Evolutionary conservation across 495 filamentous ascomycete species (phyloP), one percentile per base, ranked within the genome.

Genomic region (Aspergillus wentii): DNA sequence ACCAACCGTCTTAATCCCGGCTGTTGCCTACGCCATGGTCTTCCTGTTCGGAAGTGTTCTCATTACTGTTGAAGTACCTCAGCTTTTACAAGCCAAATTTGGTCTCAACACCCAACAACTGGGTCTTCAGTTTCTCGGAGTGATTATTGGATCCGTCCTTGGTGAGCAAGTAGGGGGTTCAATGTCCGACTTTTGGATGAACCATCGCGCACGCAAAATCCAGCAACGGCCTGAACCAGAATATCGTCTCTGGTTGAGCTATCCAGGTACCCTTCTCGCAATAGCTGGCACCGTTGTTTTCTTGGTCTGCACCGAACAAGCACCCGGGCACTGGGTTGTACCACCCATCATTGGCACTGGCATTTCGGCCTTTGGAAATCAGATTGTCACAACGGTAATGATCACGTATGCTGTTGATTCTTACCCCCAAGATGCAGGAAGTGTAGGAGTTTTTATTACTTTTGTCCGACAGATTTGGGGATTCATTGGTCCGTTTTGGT

Each of bases 401-500:
- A 68, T 76, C 17, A 80, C 76, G 0, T 78, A 78, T 43, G 66
- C 73, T 0, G 70, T 80, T 0, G 76, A 78, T 40, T 73, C 66
- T 34, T 64, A 76, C 35, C 68, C 50, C 0, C 55, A 68, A 17
- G 68, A 75, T 23, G 57, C 72, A 2, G 66, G 61, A 0, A 69
- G 67, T 45, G 64, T 78, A 3, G 76, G 76, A 20, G 75, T 80
- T 3, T 77, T 77, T 36, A 70, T 79, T 32, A 77, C 62, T 0
- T 69, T 79, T 44, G 62, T 77, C 15, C 54, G 75, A 18, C 66
- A 71, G 41, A 67, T 57, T 3, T 79, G 73, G 73, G 74, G 73
- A 0, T 80, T 80, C 44, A 73, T 78, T 51, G 75, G 75, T 2
- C 71, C 71, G 1, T 79, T 79, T 40, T 79, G 72, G 71, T 75